These are phyloP conservation scores for Lipomyces kockii DNA, from an alignment of 805 yeast species.

Conservation along the genomic window DNA sequence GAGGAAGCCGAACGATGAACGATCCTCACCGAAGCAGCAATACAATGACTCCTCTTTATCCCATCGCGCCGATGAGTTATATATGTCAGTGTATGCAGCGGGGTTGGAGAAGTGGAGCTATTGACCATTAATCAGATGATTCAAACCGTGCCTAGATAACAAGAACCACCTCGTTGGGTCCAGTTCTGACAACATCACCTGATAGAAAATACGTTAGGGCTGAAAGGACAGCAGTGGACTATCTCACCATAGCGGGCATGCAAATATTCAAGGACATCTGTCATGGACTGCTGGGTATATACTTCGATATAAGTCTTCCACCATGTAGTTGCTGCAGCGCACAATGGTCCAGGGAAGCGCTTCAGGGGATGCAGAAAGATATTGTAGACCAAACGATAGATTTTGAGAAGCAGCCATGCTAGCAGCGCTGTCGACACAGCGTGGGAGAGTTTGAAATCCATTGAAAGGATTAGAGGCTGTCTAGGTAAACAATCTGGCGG, in stretches of 20 bases:
- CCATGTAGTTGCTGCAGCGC: slow-evolving; percentile 1
- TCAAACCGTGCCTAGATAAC: background rate
- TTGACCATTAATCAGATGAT: background rate
- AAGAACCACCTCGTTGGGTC: background rate
- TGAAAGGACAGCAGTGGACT: background rate
- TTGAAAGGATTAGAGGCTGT: too few species aligned
- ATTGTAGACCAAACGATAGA: background rate
- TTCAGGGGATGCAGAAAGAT: background rate
- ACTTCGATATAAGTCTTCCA: background rate
- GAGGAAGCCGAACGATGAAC: slow-evolving; percentile 1
- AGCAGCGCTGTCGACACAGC: background rate
- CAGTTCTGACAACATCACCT: background rate
- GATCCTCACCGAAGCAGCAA: background rate
- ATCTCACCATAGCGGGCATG: background rate
- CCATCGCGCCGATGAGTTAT: slow-evolving; percentile 1
- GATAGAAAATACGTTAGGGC: background rate
- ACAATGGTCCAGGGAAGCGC: background rate
- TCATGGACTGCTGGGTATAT: background rate
- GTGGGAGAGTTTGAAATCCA: background rate
- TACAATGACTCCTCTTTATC: slow-evolving; percentile 3
- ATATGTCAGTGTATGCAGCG: background rate
- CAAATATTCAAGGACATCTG: background rate
- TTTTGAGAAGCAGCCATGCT: background rate
- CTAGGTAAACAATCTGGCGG: too few species aligned
- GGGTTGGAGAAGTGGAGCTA: background rate